Base-by-base conservation (phyloP, 805 yeast species). In the Saccharomycopsis sp. region DNA sequence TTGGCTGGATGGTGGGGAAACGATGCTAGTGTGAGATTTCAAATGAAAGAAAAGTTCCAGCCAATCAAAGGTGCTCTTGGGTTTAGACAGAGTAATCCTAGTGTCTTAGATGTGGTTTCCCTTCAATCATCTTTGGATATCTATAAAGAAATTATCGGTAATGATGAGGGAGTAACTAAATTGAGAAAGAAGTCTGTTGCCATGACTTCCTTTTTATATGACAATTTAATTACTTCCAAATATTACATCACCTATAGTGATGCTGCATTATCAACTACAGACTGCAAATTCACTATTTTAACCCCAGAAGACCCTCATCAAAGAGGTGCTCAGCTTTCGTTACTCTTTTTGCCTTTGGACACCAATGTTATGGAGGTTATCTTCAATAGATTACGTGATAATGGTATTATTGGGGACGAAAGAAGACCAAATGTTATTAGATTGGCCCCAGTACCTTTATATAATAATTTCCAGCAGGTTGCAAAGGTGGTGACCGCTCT, bases 1-100 rank as follows among this genome's bases (percentile, higher is more conserved):
- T 74, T 89, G 55, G 96, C 97, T 0, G 98, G 98, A 0, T 92
- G 98, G 98, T 92, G 97, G 97, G 97, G 97, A 0, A 92, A 90
- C 67, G 83, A 86, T 64, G 75, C 85, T 0, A 65, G 66, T 1
- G 82, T 82, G 41, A 73, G 98, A 62, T 92, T 92, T 70, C 77
- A 83, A 65, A 92, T 92, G 98, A 67, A 79, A 58, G 92, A 86
- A 66, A 65, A 75, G 29, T 92, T 89, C 65, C 85, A 85, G 56
- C 96, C 97, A 0, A 87, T 88, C 25, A 73, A 78, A n/a, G 86
- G 94, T 41, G 98, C 97, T 0, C 75, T 88, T 23, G 96, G 96
- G 0, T 92, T 85, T 71, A 78, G 96, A 65, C 96, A 90, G 73
- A 87, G 96, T 17, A 92, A 92, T 72, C 97, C 97, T 1, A 85